Base-by-base conservation (phyloP, 2,329 filamentous ascomycete genomes). In the Sarocladium kiliense region DNA sequence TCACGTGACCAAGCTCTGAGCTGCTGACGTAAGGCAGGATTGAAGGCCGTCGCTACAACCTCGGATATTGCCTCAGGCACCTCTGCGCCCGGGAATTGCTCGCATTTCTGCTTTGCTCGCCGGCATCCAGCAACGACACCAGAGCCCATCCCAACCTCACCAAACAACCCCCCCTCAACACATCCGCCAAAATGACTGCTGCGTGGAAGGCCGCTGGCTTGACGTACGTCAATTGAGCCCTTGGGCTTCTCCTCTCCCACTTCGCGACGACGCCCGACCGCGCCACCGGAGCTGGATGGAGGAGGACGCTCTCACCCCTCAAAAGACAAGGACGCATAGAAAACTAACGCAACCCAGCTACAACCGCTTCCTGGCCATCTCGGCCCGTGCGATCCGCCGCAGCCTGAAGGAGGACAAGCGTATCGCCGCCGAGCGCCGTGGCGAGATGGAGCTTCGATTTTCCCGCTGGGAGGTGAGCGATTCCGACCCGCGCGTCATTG, bases 361-460 rank as follows among this genome's bases (percentile, higher is more conserved):
- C 90, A 99, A 99, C 88, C 94, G 92, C 80, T 97, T 97, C 87
- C 87, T 99, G 73, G 86, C 92, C 71, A 85, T 99, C 78, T 91
- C 94, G 70, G 86, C 92, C 76, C 91, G 92, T 76, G 89, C 90
- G 71, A 89, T 99, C 74, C 94, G 95, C 79, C 89, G 91, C 74
- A 96, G 91, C 74, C 82, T 99, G 74, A 97, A 97, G 84, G 94
- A 99, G 71, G 90, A 94, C 57, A 88, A 91, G 80, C 86, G 94
- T 78, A 75, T 97, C 64, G 73, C 74, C 64, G 91, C 92, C 62
- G 94, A 97, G 84, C 87, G 90, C 71, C 86, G 94, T 72, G 92
- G 91, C 70, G 85, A 91, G 75, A 87, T 87, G 77, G 93, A 97
- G 55, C 77, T 99, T 66, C 86, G 86, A 75, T 95, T 97, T 69